Evolutionary conservation across 768 basidiomycete species (phyloP), one percentile per base, ranked within the genome.

Genomic region (Pleurotus eryngii): DNA sequence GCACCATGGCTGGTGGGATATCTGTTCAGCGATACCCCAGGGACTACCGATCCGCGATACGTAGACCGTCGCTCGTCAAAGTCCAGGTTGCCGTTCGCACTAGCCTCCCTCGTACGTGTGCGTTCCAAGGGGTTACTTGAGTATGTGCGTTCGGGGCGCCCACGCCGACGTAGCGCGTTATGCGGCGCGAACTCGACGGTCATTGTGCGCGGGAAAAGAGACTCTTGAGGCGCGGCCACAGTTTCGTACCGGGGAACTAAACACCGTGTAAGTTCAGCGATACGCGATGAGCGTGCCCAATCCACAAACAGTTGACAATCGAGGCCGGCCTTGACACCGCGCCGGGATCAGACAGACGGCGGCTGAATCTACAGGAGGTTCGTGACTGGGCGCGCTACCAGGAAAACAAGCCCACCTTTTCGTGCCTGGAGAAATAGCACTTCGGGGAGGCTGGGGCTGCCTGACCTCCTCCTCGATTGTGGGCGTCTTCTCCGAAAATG

Each of bases 131-230:
- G 35, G 18, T 54, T 42, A 24, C 20, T 22, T 61, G 65, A 57
- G 50, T 63, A 54, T 53, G 49, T 38, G 17, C 53, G 49, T 50
- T 60, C 67, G 60, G 47, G 63, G 57, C 65, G 67, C 45, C 45
- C 59, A 50, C 60, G 64, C 51, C 67, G 66, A 69, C 8, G 63
- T 48, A n/a, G 62, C 65, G 14, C 62, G 24, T 22, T 54, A n/a
- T 54, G 59, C n/a, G 74, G 71, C 4, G 79, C 80, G 62, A 85
- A 84, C 60, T 85, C 83, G 43, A 83, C 67, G 0, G 81, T 83
- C 37, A 77, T 74, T 7, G 77, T 78, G 7, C 76, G 74, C 8
- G 48, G 45, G 37, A 56, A 59, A 14, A 40, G 18, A 7, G 45
- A 14, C 14, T 55, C 24, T 57, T 56, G 55, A 30, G 46, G 55